Evolutionary conservation across 164 flowering plant genomes (phyloP), one percentile per base, ranked within the genome.

Genomic region (Piper longum): DNA sequence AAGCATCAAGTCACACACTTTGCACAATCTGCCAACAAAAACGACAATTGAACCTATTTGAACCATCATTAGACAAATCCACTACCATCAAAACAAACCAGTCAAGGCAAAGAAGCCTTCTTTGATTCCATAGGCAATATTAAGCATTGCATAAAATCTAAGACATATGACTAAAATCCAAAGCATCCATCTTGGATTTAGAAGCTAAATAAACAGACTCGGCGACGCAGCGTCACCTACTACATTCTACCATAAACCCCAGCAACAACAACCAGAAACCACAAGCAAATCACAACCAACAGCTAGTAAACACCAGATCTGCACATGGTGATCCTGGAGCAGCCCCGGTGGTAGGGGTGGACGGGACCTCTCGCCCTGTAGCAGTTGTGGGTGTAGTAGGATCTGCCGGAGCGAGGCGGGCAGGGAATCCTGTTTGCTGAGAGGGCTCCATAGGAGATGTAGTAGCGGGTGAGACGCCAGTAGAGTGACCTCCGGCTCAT

Each of bases 371-470:
- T 70, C n/a, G 81, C 78, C 19, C 52, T 69, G 80, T 66, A 79
- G 62, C 96, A 89, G 74, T 87, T 80, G 70, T 77, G 89, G n/a
- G 84, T 80, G 72, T 89, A 86, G 69, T 89, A 89, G 16, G 96
- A 86, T 64, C 92, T 75, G 2, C 96, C 96, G 0, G 96, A 86
- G 61, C 92, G 78, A 8, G 91, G 87, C 4, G 91, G 91, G 67
- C 96, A 89, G 0, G 91, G 89, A 68, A 89, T 75, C 36, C 89
- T 68, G 67, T 89, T 85, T 0, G 93, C 93, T 5, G 87, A 74
- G 5, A 86, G 79, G 5, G 93, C 91, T 2, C 91, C 89, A 61
- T 89, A 89, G 11, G 91, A 86, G 17, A 89, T 89, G 75, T 86
- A 88, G 73, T 83, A 85, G 54, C 64, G 69, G 43, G 57, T 62